Conservation (phyloP, 179 eudicot species). For the Pouteria campechiana region DNA sequence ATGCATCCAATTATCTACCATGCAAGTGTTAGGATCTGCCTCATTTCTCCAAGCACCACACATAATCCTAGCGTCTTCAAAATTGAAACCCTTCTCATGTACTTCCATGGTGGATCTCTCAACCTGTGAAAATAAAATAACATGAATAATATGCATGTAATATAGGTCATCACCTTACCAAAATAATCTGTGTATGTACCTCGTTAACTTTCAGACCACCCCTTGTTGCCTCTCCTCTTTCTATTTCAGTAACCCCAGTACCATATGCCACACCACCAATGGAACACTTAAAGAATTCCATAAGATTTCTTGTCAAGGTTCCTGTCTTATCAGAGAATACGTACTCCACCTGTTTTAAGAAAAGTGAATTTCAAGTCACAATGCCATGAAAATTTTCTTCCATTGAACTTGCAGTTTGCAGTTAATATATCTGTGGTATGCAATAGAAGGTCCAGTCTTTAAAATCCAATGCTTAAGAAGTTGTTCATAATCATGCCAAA, state of each 20-base stretch:
- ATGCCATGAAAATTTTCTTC: too few species aligned
- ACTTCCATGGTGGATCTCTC: conserved; percentile 39
- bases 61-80: conserved; percentile 89
- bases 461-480: too few species aligned
- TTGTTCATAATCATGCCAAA: too few species aligned
- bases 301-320: conserved; percentile 85
- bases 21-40: conserved; percentile 87
- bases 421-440: too few species aligned
- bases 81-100: conserved; percentile 93
- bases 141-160: neutral
- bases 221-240: conserved; percentile 73
- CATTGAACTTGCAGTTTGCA: too few species aligned
- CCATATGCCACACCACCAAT: conserved; percentile 94
- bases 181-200: conserved; percentile 22
- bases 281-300: conserved; percentile 98
- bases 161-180: too few species aligned
- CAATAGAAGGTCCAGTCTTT: too few species aligned
- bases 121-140: conserved; percentile 23
- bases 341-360: conserved; percentile 74
- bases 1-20: conserved; percentile 28
- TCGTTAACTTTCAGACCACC: conserved; percentile 46
- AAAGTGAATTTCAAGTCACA: too few species aligned
- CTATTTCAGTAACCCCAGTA: conserved; percentile 88
- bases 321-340: conserved; percentile 96
- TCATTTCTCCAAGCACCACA: conserved; percentile 98